phyloP scores from a whole-genome alignment of 345 rosid species.

The Microcos paniculata region DNA sequence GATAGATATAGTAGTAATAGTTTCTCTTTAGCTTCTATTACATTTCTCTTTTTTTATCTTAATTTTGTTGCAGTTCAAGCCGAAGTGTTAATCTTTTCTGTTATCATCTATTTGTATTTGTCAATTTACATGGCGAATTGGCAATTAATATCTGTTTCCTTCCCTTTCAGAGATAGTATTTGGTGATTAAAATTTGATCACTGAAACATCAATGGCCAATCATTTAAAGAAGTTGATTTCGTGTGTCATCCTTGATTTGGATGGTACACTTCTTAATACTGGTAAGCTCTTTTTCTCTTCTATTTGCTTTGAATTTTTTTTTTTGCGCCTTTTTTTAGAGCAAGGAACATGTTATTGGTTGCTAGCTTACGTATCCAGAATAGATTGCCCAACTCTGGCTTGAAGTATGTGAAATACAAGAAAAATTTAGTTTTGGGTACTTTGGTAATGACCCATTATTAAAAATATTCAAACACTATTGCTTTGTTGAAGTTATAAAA shows the following conservation, averaged over 20 bases:
- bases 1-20: no score
- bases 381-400: not conserved
- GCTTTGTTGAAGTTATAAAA: not conserved
- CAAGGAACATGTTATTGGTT: not conserved
- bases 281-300: constrained; percentile 32
- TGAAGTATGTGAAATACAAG: not conserved
- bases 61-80: no score
- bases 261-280: constrained; percentile 71
- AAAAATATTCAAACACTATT: not conserved
- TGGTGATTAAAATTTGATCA: not conserved
- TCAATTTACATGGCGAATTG: not conserved
- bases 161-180: not conserved
- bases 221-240: constrained; percentile 45
- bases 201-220: constrained; percentile 36
- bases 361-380: not conserved
- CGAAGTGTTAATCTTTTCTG: not conserved
- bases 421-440: not conserved
- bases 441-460: not conserved
- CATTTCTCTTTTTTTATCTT: not conserved
- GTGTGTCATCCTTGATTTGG: constrained; percentile 71
- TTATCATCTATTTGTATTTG: no score
- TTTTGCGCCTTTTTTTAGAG: not conserved
- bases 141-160: not conserved
- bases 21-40: not conserved
- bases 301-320: not conserved